Evolutionary conservation across 257 asterid species (phyloP).

Genomic region (Gentiana straminea): DNA sequence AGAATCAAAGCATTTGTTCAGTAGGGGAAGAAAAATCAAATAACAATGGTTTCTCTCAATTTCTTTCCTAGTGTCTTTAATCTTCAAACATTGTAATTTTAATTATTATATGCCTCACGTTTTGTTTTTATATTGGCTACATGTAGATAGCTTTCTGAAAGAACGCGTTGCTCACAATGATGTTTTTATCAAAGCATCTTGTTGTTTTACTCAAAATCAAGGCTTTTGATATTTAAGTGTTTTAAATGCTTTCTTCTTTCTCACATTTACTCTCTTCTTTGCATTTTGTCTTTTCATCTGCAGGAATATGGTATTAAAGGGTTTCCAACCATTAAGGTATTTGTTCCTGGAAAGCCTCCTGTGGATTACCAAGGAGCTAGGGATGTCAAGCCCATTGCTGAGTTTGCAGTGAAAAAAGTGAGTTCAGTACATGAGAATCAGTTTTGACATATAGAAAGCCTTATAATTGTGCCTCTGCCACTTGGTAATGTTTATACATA

Average conservation of each 20-base stretch:
- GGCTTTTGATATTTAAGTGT: not conserved
- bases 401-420: slow-evolving; percentile 66
- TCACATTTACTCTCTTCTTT: not conserved
- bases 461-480: not conserved
- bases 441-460: not conserved
- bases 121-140: not conserved
- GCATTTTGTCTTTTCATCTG: slow-evolving; percentile 4
- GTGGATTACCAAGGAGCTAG: slow-evolving; percentile 90
- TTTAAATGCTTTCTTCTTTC: not conserved
- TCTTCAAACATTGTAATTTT: not conserved
- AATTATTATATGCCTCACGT: not conserved
- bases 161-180: not conserved
- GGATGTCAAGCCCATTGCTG: slow-evolving; percentile 74
- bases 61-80: not conserved
- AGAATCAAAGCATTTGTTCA: too few species aligned
- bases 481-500: not conserved
- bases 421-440: slow-evolving; percentile 1
- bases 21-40: too few species aligned
- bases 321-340: slow-evolving; percentile 92
- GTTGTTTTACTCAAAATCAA: not conserved
- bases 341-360: slow-evolving; percentile 85
- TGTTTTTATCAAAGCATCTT: not conserved
- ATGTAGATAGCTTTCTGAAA: too few species aligned
- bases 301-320: slow-evolving; percentile 90
- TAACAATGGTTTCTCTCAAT: not conserved